Conservation (phyloP, 78 protist genomes). For the Guillardia theta region DNA sequence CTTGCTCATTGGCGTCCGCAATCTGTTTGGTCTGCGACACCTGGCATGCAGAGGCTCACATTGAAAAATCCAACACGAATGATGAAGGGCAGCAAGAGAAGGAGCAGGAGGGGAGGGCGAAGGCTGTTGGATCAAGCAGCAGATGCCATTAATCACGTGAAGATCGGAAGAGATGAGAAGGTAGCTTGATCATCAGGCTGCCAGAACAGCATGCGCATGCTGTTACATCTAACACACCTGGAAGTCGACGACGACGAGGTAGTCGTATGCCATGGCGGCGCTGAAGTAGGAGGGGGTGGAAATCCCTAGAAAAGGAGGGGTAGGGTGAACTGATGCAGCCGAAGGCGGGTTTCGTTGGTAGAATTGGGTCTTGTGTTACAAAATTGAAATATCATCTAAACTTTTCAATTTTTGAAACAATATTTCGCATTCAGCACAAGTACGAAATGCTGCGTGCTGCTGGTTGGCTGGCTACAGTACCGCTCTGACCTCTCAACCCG, state of each 20-base stretch:
- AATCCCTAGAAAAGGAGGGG: too few relatives aligned
- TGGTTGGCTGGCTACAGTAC: too few relatives aligned
- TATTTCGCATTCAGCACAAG: too few relatives aligned
- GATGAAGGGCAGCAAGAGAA: not conserved
- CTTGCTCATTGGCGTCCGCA: not conserved
- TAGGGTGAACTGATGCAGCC: too few relatives aligned
- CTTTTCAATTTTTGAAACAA: too few relatives aligned
- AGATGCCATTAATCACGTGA: not conserved
- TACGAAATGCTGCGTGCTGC: too few relatives aligned
- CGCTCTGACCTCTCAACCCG: too few relatives aligned
- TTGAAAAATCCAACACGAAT: not conserved
- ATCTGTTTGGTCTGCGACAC: not conserved
- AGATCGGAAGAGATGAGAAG: not conserved
- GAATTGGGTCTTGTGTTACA: too few relatives aligned
- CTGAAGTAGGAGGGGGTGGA: too few relatives aligned
- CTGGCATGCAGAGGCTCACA: not conserved
- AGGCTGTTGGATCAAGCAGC: not conserved
- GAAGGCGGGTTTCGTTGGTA: too few relatives aligned
- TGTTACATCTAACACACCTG: not conserved
- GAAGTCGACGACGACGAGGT: constrained; percentile 9
- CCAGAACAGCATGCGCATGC: too few relatives aligned
- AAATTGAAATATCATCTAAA: too few relatives aligned
- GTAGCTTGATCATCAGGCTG: not conserved
- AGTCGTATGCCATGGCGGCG: constrained; percentile 4
- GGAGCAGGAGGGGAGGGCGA: not conserved